Conservation (phyloP, 2,329 filamentous ascomycete genomes). For the Tolypocladium tropicale region DNA sequence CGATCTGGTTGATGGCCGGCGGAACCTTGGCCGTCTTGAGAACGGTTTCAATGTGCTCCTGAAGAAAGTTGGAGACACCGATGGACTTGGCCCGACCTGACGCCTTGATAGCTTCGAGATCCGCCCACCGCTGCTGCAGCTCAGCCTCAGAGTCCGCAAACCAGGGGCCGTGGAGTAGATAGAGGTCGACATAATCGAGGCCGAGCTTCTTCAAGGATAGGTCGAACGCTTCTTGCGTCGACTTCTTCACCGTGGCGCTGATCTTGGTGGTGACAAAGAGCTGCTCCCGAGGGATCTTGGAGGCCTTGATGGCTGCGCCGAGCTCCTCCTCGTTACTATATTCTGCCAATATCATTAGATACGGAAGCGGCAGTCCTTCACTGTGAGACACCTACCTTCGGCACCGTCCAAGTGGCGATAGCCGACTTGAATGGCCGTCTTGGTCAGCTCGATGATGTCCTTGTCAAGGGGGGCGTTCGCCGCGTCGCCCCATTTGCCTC, state of each 20-base stretch:
- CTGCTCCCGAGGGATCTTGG: constrained; percentile 52
- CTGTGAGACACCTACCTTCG: constrained; percentile 37
- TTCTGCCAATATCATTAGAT: constrained; percentile 21
- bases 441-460: constrained; percentile 35
- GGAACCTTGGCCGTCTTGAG: constrained; percentile 48
- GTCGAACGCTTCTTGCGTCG: constrained; percentile 40
- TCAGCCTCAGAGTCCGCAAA: constrained; percentile 36
- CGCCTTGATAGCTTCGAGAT: constrained; percentile 55
- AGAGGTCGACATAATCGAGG: constrained; percentile 63
- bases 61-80: constrained; percentile 66
- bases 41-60: constrained; percentile 43
- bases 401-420: constrained; percentile 68
- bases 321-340: constrained; percentile 61
- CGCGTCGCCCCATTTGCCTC: constrained; percentile 32
- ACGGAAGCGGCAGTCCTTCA: neutral
- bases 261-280: constrained; percentile 61
- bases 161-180: constrained; percentile 51
- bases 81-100: constrained; percentile 59
- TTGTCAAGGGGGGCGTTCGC: constrained; percentile 42
- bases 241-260: constrained; percentile 25
- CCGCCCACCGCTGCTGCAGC: constrained; percentile 50
- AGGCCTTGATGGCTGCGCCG: constrained; percentile 58
- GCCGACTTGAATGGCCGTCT: constrained; percentile 57
- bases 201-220: constrained; percentile 54
- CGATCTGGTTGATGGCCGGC: constrained; percentile 71